phyloP scores from a whole-genome alignment of 495 filamentous ascomycete genomes.

The Durotheca rogersii region DNA sequence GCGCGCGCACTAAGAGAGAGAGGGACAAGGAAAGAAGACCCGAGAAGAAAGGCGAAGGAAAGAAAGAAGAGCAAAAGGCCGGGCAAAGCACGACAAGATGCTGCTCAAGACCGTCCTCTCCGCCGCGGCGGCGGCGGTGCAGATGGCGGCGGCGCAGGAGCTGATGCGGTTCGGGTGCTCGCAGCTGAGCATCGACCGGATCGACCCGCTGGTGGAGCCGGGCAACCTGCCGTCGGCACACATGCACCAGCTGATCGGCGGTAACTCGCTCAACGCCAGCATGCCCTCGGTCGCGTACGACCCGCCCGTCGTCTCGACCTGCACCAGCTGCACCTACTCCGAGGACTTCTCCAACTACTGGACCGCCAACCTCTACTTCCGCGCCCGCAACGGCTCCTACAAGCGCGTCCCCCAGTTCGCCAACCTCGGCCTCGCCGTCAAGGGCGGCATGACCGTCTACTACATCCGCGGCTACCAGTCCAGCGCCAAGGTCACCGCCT shows the following conservation, averaged over 20 bases:
- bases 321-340: constrained; percentile 43
- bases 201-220: constrained; percentile 48
- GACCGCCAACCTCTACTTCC: constrained; percentile 49
- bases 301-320: constrained; percentile 36
- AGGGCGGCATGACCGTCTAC: constrained; percentile 50
- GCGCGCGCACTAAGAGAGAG: too few relatives aligned
- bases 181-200: constrained; percentile 45
- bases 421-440: constrained; percentile 44
- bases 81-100: too few relatives aligned
- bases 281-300: constrained; percentile 41
- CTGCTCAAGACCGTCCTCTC: constrained; percentile 33
- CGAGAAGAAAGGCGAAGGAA: too few relatives aligned
- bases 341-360: constrained; percentile 52
- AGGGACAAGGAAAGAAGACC: neutral
- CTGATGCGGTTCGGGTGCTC: constrained; percentile 52
- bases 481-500: constrained; percentile 48
- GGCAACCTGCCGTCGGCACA: constrained; percentile 41
- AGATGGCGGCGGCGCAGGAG: constrained; percentile 41
- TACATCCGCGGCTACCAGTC: constrained; percentile 52
- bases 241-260: constrained; percentile 47
- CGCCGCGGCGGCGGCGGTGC: constrained; percentile 34
- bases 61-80: too few relatives aligned
- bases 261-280: constrained; percentile 45
- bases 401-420: constrained; percentile 51
- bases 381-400: constrained; percentile 47